These are phyloP conservation scores for Fusarium cicatricum DNA, from an alignment of 2,329 filamentous ascomycete genomes.

Conservation along the genomic window DNA sequence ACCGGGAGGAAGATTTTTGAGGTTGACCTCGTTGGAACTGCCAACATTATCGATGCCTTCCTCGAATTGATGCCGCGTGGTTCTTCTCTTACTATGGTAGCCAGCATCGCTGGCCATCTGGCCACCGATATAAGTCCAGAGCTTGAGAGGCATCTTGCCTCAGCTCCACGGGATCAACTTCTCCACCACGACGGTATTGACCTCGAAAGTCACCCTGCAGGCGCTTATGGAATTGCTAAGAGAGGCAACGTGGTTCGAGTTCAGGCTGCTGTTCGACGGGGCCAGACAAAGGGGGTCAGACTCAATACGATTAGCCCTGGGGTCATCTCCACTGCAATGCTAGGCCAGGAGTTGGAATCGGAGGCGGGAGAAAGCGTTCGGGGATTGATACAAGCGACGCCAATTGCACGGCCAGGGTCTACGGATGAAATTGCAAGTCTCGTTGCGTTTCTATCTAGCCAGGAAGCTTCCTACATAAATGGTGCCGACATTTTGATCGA, in stretches of 20 bases:
- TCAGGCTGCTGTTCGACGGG: background rate
- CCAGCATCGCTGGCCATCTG: slow-evolving; percentile 2
- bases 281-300: background rate
- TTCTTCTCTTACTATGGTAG: background rate
- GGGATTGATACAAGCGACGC: background rate
- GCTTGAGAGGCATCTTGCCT: slow-evolving; percentile 4
- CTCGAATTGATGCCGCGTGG: background rate
- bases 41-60: slow-evolving; percentile 12
- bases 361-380: background rate
- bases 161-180: background rate
- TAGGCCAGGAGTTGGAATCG: background rate
- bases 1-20: background rate
- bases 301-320: slow-evolving; percentile 2
- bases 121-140: background rate
- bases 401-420: background rate
- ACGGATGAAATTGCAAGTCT: slow-evolving; percentile 6
- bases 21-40: slow-evolving; percentile 4
- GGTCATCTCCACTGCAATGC: background rate
- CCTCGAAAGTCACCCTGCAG: background rate
- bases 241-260: slow-evolving; percentile 3
- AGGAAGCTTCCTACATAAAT: slow-evolving; percentile 1
- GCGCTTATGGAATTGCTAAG: slow-evolving; percentile 6
- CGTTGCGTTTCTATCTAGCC: slow-evolving; percentile 3
- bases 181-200: background rate
- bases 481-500: slow-evolving; percentile 2